These are phyloP conservation scores for Grigorovia jiainica DNA, from an alignment of 805 yeast genomes.

Conservation along the genomic window DNA sequence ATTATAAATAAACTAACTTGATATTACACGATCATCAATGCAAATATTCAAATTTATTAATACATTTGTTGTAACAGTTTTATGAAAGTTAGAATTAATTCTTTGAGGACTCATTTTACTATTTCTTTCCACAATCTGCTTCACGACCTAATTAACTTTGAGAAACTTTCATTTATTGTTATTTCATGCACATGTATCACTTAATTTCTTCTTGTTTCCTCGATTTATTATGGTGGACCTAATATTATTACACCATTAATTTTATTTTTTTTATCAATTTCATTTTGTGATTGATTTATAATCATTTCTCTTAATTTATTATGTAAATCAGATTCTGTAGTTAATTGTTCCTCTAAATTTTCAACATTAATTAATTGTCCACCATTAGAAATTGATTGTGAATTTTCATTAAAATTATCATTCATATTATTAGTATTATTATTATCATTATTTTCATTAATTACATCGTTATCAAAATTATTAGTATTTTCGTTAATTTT, in stretches of 20 bases:
- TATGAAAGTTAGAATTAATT: no score
- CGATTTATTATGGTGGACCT: conserved; percentile 24
- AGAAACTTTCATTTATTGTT: no score
- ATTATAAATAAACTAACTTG: no score
- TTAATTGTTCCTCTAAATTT: conserved; percentile 14
- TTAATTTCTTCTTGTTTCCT: no score
- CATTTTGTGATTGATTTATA: conserved; percentile 18
- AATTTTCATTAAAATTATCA: neutral
- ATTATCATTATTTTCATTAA: neutral
- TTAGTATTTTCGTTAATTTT: neutral
- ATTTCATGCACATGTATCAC: no score
- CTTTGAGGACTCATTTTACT: no score
- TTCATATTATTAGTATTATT: neutral
- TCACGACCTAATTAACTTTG: no score
- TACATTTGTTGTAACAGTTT: no score
- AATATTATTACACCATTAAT: conserved; percentile 27
- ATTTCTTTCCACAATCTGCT: no score
- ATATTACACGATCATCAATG: no score
- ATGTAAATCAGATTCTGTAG: conserved; percentile 25
- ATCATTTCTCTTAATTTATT: conserved; percentile 22
- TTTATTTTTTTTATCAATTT: conserved; percentile 20
- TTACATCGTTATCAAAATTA: neutral
- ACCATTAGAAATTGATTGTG: conserved; percentile 5
- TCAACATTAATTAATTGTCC: conserved; percentile 15
- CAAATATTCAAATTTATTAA: no score